These are phyloP conservation scores for Saccharum spontaneum DNA, from an alignment of 176 grass and related monocot genomes.

Conservation along the genomic window DNA sequence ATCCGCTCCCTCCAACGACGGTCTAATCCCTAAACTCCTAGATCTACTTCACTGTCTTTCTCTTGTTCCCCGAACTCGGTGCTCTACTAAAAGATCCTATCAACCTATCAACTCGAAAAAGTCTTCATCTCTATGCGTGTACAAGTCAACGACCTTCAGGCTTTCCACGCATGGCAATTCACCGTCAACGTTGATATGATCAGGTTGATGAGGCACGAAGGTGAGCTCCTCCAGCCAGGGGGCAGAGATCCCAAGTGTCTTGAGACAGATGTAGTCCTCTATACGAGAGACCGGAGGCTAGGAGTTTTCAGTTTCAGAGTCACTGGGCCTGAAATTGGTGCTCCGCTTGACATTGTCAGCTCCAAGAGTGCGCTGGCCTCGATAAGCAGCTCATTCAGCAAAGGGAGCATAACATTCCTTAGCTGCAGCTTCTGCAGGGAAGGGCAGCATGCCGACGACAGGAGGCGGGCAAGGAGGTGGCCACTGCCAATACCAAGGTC, in stretches of 20 bases:
- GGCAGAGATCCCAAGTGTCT: not conserved
- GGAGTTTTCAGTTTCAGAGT: not conserved
- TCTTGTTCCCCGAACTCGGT: too few relatives aligned
- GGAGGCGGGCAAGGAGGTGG: too few relatives aligned
- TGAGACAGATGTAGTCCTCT: not conserved
- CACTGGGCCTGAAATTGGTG: not conserved
- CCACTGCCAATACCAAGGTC: too few relatives aligned
- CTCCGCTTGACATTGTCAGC: not conserved
- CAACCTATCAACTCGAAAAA: too few relatives aligned
- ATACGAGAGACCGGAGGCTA: not conserved
- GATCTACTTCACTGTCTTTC: too few relatives aligned
- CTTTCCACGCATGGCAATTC: not conserved
- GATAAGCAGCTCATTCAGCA: not conserved
- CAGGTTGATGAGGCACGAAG: not conserved
- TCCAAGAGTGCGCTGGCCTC: not conserved
- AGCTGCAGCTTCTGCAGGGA: not conserved
- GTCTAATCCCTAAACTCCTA: too few relatives aligned
- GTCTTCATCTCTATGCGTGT: too few relatives aligned
- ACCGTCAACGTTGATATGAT: too few relatives aligned
- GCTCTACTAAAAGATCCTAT: too few relatives aligned
- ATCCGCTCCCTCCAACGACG: too few relatives aligned
- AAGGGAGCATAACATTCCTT: not conserved
- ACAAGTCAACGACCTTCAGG: not conserved
- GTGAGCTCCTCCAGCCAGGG: not conserved
- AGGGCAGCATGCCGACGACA: slow-evolving; percentile 17